Conservation (phyloP, 2,329 filamentous ascomycete species). For the Aspergillus sp. region DNA sequence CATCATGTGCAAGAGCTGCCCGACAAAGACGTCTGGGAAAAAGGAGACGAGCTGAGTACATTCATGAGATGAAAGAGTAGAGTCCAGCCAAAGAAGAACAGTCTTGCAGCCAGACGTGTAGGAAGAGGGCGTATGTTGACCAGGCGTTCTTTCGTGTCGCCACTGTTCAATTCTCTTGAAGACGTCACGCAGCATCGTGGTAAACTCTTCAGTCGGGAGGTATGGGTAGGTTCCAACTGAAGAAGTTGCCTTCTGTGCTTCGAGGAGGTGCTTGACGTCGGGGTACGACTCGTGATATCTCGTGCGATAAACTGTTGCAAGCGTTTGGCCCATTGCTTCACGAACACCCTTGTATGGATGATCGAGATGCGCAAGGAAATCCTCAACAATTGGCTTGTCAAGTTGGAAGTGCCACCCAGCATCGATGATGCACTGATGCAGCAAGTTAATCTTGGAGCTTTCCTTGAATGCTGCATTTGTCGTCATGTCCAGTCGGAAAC, state of each 20-base stretch:
- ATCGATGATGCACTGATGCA: slow-evolving; percentile 83
- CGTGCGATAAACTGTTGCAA: slow-evolving; percentile 84
- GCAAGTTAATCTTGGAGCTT: slow-evolving; percentile 86
- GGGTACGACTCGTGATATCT: slow-evolving; percentile 92
- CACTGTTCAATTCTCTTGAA: slow-evolving; percentile 79
- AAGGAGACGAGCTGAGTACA: slow-evolving; percentile 87
- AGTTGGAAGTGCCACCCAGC: slow-evolving; percentile 94
- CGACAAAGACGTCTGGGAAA: slow-evolving; percentile 85
- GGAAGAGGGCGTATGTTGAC: slow-evolving; percentile 86
- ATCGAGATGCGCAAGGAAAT: slow-evolving; percentile 88
- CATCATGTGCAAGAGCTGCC: slow-evolving; percentile 98
- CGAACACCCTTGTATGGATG: slow-evolving; percentile 97
- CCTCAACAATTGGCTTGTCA: slow-evolving; percentile 78
- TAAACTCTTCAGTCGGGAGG: slow-evolving; percentile 68
- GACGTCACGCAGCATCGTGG: slow-evolving; percentile 65
- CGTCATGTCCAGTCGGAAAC: slow-evolving; percentile 86
- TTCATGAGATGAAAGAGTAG: slow-evolving; percentile 83
- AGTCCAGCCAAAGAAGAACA: slow-evolving; percentile 90
- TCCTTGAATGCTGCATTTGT: slow-evolving; percentile 99
- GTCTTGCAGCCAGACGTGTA: slow-evolving; percentile 98
- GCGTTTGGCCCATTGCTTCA: slow-evolving; percentile 85
- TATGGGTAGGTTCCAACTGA: slow-evolving; percentile 84
- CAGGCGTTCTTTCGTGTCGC: slow-evolving; percentile 77
- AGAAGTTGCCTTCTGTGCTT: slow-evolving; percentile 72
- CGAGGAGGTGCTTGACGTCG: slow-evolving; percentile 69